Percentiles rank a stretch among this genome's conserved stretches.
Conservation (phyloP, 208 protist species). For the Trypanosoma caninum region DNA sequence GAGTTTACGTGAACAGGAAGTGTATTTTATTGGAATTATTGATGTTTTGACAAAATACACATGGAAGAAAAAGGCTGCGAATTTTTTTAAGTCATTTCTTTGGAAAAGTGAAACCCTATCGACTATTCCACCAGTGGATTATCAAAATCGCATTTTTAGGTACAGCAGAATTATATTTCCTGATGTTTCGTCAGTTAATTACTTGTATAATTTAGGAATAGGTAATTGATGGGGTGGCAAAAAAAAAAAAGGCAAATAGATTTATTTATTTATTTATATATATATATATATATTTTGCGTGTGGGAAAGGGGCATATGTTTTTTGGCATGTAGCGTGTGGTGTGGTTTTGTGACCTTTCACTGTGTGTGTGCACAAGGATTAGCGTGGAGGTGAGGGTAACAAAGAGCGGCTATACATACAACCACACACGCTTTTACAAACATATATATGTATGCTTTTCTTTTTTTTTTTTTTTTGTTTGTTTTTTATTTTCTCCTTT, state of each 20-base stretch:
- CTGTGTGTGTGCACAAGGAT: too few species aligned
- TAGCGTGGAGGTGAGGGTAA: too few species aligned
- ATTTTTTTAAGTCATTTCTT: conserved; percentile 87
- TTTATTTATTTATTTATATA: neutral
- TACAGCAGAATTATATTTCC: conserved; percentile 78
- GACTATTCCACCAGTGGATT: conserved; percentile 66
- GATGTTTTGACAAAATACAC: conserved; percentile 83
- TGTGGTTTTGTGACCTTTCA: too few species aligned
- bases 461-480: conserved; percentile 4
- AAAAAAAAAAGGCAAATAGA: neutral
- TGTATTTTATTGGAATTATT: conserved; percentile 89
- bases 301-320: too few species aligned
- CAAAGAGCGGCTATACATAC: too few species aligned
- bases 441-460: neutral
- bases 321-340: too few species aligned
- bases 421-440: too few species aligned
- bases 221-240: too few species aligned
- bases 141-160: conserved; percentile 50
- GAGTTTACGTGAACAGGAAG: conserved; percentile 68
- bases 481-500: neutral
- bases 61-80: conserved; percentile 77
- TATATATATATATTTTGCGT: neutral
- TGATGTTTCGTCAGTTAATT: too few species aligned
- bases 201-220: too few species aligned
- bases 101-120: conserved; percentile 72